Evolutionary conservation across 208 protist species (phyloP), one percentile per base, ranked within the genome.

Genomic region (Acanthamoeba triangularis): DNA sequence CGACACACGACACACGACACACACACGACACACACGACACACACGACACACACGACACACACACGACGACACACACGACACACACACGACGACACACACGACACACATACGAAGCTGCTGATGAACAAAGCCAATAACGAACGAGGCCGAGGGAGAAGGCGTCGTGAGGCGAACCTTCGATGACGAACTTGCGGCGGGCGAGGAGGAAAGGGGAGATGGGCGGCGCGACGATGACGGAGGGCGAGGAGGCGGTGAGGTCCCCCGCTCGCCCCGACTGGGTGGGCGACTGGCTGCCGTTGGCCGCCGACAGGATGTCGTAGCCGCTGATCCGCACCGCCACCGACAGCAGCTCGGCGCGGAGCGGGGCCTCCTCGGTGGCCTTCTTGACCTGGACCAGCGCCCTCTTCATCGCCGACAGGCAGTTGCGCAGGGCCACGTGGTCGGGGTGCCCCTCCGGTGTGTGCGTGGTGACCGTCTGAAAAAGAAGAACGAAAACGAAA

Each of bases 331-430:
- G 78, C 78, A 59, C 47, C 28, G 78, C 78, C 25, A 87, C 47
- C 35, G 78, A 25, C 78, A 87, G 56, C 41, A 87, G 49, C 78
- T 61, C 37, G 10, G 78, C 78, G 23, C 49, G 7, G 30, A 76
- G 8, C 10, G 80, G 80, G 20, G 80, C 80, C 52, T 88, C 49
- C 44, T 88, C 80, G 30, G 49, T 37, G 30, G 80, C 80, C 44
- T 88, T 88, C 49, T 88, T 88, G 25, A 88, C 35, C 49, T 65
- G 80, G 25, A 63, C 80, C 13, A 88, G 80, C 11, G 80, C 52
- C 49, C 80, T 30, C 80, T 63, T 52, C 52, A 88, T 88, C 10
- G 80, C 25, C 13, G 80, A n/a, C 25, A 65, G n/a, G 7, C 80
- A 65, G 80, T 88, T 88, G 18, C 49, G 52, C 3, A 88, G 44